These are phyloP conservation scores for Fusarium equiseti DNA, from an alignment of 2,329 filamentous ascomycete genomes.

Conservation along the genomic window DNA sequence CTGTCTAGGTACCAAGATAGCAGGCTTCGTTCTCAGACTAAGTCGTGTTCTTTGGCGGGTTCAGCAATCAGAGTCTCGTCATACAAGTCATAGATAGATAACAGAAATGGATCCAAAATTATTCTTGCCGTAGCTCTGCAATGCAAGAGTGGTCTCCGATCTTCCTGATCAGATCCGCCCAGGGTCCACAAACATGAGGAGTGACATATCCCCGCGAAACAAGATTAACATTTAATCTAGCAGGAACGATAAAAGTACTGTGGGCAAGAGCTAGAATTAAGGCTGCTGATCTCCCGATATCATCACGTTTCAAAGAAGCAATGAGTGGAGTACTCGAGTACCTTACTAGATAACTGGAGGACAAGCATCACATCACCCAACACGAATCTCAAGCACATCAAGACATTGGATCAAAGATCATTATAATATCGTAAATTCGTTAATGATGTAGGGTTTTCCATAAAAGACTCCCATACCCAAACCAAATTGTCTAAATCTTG, in stretches of 20 bases:
- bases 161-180: background rate
- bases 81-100: too few relatives aligned
- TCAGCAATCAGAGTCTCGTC: too few relatives aligned
- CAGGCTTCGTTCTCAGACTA: too few relatives aligned
- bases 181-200: background rate
- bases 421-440: constrained; percentile 30
- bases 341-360: too few relatives aligned
- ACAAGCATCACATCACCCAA: background rate
- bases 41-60: too few relatives aligned
- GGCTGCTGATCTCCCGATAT: background rate
- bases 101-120: too few relatives aligned
- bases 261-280: background rate
- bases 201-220: background rate
- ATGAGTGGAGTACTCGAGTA: too few relatives aligned
- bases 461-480: constrained; percentile 18
- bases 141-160: background rate
- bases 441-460: constrained; percentile 40
- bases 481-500: constrained; percentile 34
- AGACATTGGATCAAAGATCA: background rate
- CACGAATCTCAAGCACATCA: background rate
- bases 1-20: background rate
- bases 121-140: too few relatives aligned
- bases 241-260: background rate
- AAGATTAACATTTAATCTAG: background rate
- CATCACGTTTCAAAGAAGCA: too few relatives aligned